Evolutionary conservation across 2,329 filamentous ascomycete genomes (phyloP), one percentile per base, ranked within the genome.

Genomic region (Pseudocercospora fuligena): DNA sequence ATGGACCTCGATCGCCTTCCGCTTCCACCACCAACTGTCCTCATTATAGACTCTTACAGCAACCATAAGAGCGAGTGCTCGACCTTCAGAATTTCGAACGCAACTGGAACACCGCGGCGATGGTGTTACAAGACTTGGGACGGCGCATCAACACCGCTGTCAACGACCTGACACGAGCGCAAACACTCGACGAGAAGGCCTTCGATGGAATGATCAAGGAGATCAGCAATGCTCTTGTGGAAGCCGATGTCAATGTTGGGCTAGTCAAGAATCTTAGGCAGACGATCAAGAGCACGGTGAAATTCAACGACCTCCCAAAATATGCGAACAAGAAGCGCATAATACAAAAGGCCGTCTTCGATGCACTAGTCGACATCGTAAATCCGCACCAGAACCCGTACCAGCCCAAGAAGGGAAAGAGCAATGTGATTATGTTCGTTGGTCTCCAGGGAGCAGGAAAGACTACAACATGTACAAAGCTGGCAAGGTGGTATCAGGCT

Each of bases 351-450:
- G 88, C 95, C 72, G 95, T 99, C 73, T 99, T 97, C 80, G 94
- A 99, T 78, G 93, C 98, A 80, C 89, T 99, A 61, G 94, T 98
- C 72, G 90, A 93, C 76, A 90, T 99, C 60, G 95, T 99, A 73
- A 93, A 99, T 76, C 95, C 95, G 27, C 94, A 98, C 80, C 90
- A 92, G 74, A 94, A 97, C 72, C 91, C 94, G 0, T 99, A 97
- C 85, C 95, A 96, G 79, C 94, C 94, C 23, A 97, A 96, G 83
- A 99, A 98, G 82, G 93, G 94, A 71, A 95, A 93, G 79, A 86
- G 91, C 70, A 99, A 97, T 80, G 92, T 99, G 77, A 97, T 99
- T 81, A 99, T 99, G 95, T 98, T 99, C 79, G 95, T 99, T 69
- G 95, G 95, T 82, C 86, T 99, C 58, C 95, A 99, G 81, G 95